Conservation (phyloP, 2,329 filamentous ascomycete genomes). For the Camillea tinctor region DNA sequence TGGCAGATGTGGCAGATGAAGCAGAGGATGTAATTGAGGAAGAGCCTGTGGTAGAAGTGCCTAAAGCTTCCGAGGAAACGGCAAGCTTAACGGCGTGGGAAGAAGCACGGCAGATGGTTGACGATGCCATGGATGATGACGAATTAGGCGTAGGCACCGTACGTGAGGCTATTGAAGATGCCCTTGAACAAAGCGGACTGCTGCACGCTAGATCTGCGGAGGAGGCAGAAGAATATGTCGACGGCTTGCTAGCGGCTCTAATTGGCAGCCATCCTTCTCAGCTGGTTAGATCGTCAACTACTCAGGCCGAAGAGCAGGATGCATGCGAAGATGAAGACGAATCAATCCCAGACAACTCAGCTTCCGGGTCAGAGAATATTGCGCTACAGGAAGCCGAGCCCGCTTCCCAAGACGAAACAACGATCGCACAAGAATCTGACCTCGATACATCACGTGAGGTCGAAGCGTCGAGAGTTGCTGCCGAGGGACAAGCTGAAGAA, state of each 20-base stretch:
- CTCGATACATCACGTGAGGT: neutral
- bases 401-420: neutral
- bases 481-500: too few species aligned
- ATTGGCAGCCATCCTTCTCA: constrained; percentile 28
- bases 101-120: constrained; percentile 53
- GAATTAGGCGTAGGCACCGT: constrained; percentile 51
- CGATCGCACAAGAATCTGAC: neutral
- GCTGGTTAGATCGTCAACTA: constrained; percentile 10
- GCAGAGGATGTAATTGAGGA: constrained; percentile 25
- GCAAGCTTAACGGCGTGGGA: constrained; percentile 47
- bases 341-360: constrained; percentile 5
- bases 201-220: constrained; percentile 44
- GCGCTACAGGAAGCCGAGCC: neutral
- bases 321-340: constrained; percentile 1
- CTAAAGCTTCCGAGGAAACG: constrained; percentile 24
- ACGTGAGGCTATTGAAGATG: constrained; percentile 53
- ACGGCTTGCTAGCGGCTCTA: constrained; percentile 50
- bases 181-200: constrained; percentile 54
- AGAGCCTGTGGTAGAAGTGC: constrained; percentile 22
- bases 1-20: constrained; percentile 11
- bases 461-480: neutral
- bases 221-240: constrained; percentile 48
- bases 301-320: constrained; percentile 1
- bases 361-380: neutral
- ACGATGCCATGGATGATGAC: constrained; percentile 58